Evolutionary conservation across 2,329 filamentous ascomycete species (phyloP).

Genomic region (Paraphaeosphaeria minitans): DNA sequence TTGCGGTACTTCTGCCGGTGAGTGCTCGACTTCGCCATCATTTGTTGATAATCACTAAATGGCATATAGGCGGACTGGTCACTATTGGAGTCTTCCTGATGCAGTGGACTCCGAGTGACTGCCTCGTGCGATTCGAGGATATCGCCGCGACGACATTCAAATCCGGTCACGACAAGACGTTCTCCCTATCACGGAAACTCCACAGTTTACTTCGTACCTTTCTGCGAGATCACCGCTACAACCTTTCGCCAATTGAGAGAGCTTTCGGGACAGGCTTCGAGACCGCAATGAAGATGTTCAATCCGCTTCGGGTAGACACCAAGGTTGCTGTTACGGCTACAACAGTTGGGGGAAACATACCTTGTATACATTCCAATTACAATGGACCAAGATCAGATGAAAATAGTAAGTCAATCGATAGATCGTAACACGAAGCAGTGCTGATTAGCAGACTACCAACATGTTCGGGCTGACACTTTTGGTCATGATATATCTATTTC

Average conservation of each 20-base stretch:
- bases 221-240: slow-evolving; percentile 27
- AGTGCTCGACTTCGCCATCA: slow-evolving; percentile 6
- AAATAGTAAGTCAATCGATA: not conserved
- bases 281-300: slow-evolving; percentile 24
- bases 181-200: slow-evolving; percentile 16
- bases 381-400: slow-evolving; percentile 17
- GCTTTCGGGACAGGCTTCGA: slow-evolving; percentile 21
- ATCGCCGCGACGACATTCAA: slow-evolving; percentile 27
- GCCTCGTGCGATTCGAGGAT: slow-evolving; percentile 24
- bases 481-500: slow-evolving; percentile 24
- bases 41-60: not conserved
- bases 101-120: slow-evolving; percentile 24
- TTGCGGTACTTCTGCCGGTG: slow-evolving; percentile 35
- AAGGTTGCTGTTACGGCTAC: slow-evolving; percentile 33
- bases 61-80: slow-evolving; percentile 29
- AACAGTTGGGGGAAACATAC: slow-evolving; percentile 19
- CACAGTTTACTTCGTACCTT: slow-evolving; percentile 25
- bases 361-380: slow-evolving; percentile 33
- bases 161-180: not conserved
- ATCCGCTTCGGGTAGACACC: slow-evolving; percentile 23
- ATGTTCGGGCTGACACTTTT: slow-evolving; percentile 21
- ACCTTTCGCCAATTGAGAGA: slow-evolving; percentile 25
- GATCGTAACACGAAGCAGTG: not conserved
- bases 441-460: slow-evolving; percentile 20
- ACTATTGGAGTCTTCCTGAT: slow-evolving; percentile 31